phyloP scores from a whole-genome alignment of 441 rosid genomes.

The Rhodomyrtus psidioides region DNA sequence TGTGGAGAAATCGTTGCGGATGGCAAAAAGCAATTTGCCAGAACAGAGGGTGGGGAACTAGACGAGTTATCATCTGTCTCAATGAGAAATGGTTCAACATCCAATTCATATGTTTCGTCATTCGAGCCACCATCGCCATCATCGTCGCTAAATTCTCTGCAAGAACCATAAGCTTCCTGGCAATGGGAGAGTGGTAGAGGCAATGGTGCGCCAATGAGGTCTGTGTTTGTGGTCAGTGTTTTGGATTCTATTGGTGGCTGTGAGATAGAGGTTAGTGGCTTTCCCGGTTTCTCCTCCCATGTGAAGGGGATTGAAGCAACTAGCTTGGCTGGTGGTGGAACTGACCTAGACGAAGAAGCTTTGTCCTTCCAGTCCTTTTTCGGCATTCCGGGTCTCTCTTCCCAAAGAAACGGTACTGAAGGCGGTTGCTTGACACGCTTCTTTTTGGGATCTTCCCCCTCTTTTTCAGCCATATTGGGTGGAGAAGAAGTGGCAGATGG shows the following conservation, averaged over 20 bases:
- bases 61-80: constrained; percentile 38
- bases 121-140: not conserved
- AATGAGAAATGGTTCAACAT: constrained; percentile 18
- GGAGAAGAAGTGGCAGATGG: not conserved
- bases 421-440: constrained; percentile 55
- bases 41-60: constrained; percentile 43
- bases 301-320: constrained; percentile 62
- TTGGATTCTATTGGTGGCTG: not conserved
- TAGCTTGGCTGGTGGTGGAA: constrained; percentile 41
- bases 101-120: constrained; percentile 11
- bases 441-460: constrained; percentile 13
- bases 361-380: constrained; percentile 65
- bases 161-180: not conserved
- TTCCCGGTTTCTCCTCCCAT: constrained; percentile 84
- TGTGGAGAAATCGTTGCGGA: constrained; percentile 26
- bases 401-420: constrained; percentile 82
- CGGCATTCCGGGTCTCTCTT: constrained; percentile 68
- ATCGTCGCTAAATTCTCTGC: not conserved
- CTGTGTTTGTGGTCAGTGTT: not conserved
- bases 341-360: constrained; percentile 23
- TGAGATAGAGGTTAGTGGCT: constrained; percentile 37
- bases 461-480: constrained; percentile 26
- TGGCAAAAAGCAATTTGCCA: constrained; percentile 31
- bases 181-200: not conserved
- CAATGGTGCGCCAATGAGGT: not conserved